A percentile compares a stretch with the other conserved stretches of the same genome.
These are phyloP conservation scores for Aspergillus sp. DNA, from an alignment of 2,329 filamentous ascomycete genomes.

Conservation along the genomic window DNA sequence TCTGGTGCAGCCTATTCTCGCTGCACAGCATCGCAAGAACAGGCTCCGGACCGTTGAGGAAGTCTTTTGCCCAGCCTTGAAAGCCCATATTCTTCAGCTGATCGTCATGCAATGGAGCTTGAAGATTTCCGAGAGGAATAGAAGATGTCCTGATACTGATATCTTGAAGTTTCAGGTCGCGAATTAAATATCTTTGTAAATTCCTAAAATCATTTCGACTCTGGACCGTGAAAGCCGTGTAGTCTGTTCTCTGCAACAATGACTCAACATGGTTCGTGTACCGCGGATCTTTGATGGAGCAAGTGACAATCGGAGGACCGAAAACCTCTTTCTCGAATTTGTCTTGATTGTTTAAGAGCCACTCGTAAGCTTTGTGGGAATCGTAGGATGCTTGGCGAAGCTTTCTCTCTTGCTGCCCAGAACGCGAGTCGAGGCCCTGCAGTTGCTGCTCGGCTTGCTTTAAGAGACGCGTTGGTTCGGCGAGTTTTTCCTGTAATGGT, in stretches of 20 bases:
- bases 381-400: conserved; percentile 64
- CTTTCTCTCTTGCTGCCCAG: conserved; percentile 70
- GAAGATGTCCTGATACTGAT: conserved; percentile 68
- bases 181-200: conserved; percentile 66
- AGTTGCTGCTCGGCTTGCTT: conserved; percentile 51
- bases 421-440: conserved; percentile 66
- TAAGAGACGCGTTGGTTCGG: conserved; percentile 38
- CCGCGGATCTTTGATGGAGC: conserved; percentile 71
- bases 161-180: conserved; percentile 64
- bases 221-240: conserved; percentile 71
- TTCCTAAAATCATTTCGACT: conserved; percentile 71
- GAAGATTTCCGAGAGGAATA: conserved; percentile 56
- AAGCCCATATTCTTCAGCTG: conserved; percentile 64
- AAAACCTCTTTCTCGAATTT: conserved; percentile 75
- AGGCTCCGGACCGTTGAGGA: conserved; percentile 73
- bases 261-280: conserved; percentile 65
- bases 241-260: conserved; percentile 54
- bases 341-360: conserved; percentile 71
- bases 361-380: conserved; percentile 71
- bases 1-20: conserved; percentile 66
- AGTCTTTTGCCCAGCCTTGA: conserved; percentile 78
- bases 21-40: conserved; percentile 87
- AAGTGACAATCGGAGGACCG: conserved; percentile 77
- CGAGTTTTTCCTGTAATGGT: conserved; percentile 34
- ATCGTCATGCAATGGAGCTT: conserved; percentile 53